Evolutionary conservation across 257 asterid genomes (phyloP).

Genomic region (Solanum pinnatisectum): DNA sequence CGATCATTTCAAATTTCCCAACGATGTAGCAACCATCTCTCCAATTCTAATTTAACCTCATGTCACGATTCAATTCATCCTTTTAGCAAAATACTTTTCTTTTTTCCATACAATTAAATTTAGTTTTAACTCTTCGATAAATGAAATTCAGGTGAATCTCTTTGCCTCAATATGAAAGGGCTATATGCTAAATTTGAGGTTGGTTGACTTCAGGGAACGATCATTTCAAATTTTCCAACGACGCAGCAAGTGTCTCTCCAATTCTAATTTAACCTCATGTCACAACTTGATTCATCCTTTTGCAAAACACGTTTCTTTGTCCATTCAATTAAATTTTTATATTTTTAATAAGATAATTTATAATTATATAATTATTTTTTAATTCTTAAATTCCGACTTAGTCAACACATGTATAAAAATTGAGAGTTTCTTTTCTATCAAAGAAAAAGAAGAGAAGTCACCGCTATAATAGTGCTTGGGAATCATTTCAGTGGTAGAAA

Average conservation of each 20-base stretch:
- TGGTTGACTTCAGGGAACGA: rapidly evolving
- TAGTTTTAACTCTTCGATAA: too few species aligned
- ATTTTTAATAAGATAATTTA: too few species aligned
- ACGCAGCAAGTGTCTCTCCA: neutral
- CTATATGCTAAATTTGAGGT: too few species aligned
- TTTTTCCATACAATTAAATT: rapidly evolving
- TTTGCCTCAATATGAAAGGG: neutral
- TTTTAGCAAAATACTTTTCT: too few species aligned
- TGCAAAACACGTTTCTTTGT: neutral
- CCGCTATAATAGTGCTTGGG: neutral
- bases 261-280: neutral
- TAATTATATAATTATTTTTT: neutral
- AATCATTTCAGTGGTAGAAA: neutral
- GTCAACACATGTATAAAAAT: neutral
- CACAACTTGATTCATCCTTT: too few species aligned
- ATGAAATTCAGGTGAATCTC: too few species aligned
- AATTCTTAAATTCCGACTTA: neutral
- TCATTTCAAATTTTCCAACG: neutral
- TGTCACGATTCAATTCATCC: too few species aligned
- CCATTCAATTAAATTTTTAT: neutral
- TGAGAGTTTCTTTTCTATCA: neutral
- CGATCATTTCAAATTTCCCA: too few species aligned
- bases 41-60: too few species aligned
- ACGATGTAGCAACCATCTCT: too few species aligned
- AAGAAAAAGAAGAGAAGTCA: neutral